Conservation (phyloP, 2,329 filamentous ascomycete genomes). For the Endoconidiophora polonica region DNA sequence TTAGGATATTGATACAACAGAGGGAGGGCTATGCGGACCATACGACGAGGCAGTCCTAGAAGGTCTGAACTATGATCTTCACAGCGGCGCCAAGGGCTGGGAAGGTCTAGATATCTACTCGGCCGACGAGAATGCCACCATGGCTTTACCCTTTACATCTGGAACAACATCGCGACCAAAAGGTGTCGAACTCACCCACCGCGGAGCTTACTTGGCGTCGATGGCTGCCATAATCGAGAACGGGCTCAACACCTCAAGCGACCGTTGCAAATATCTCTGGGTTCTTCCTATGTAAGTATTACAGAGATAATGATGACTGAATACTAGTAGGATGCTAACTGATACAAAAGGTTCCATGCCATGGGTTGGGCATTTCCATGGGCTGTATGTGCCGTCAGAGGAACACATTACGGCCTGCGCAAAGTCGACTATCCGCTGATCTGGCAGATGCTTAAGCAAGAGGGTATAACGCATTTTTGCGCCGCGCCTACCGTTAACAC, state of each 20-base stretch:
- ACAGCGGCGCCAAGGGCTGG: slow-evolving; percentile 58
- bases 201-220: slow-evolving; percentile 71
- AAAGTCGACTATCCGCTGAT: slow-evolving; percentile 93
- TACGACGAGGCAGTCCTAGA: slow-evolving; percentile 75
- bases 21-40: slow-evolving; percentile 57
- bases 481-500: slow-evolving; percentile 95
- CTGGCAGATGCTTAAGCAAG: slow-evolving; percentile 73
- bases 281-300: slow-evolving; percentile 73
- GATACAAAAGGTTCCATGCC: slow-evolving; percentile 39
- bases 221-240: slow-evolving; percentile 80
- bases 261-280: slow-evolving; percentile 72
- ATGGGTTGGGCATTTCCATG: slow-evolving; percentile 79
- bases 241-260: slow-evolving; percentile 54
- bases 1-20: slow-evolving; percentile 61
- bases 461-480: slow-evolving; percentile 86
- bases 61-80: slow-evolving; percentile 54
- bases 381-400: slow-evolving; percentile 81
- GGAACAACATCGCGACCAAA: slow-evolving; percentile 87
- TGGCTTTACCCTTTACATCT: slow-evolving; percentile 85
- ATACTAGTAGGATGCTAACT: not conserved
- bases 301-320: not conserved
- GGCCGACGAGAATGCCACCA: slow-evolving; percentile 58
- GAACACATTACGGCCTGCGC: slow-evolving; percentile 85
- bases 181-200: slow-evolving; percentile 81
- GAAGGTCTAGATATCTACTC: slow-evolving; percentile 53